Percentiles rank a stretch among this genome's conserved stretches.
Evolutionary conservation across 306 rosid genomes (phyloP).

Genomic region (Quercus ilex): DNA sequence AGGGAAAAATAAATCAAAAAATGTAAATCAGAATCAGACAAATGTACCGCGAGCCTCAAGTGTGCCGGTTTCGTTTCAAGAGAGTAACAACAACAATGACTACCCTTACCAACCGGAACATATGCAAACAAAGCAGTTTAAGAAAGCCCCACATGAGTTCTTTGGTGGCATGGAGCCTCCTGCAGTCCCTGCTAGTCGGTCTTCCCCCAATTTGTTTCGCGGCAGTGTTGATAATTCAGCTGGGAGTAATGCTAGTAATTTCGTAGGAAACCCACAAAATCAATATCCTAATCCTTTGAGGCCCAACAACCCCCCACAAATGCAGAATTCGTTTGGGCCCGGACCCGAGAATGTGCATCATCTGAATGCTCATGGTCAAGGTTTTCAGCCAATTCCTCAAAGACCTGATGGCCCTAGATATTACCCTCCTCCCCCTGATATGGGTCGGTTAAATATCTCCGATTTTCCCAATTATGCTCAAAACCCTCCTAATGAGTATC

Average conservation of each 20-base stretch:
- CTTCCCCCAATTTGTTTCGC: conserved; percentile 41
- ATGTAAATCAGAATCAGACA: conserved; percentile 31
- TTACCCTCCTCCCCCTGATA: conserved; percentile 49
- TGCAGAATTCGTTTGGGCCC: conserved; percentile 47
- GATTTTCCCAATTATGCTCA: conserved; percentile 42
- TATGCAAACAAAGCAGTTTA: conserved; percentile 37
- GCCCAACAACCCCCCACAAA: conserved; percentile 40
- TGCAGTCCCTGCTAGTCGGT: conserved; percentile 23
- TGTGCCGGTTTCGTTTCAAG: conserved; percentile 43
- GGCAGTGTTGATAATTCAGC: conserved; percentile 39
- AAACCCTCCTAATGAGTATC: conserved; percentile 32
- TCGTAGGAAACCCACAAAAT: conserved; percentile 39
- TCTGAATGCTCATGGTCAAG: conserved; percentile 39
- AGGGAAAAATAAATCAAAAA: conserved; percentile 30
- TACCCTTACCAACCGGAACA: conserved; percentile 29
- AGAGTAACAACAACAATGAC: conserved; percentile 32
- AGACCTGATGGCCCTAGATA: conserved; percentile 50
- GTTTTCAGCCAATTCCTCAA: conserved; percentile 43
- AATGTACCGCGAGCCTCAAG: conserved; percentile 31
- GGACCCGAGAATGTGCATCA: conserved; percentile 40
- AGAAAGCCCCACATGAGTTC: conserved; percentile 75
- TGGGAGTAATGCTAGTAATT: conserved; percentile 42
- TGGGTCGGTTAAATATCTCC: conserved; percentile 50
- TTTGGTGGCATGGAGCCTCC: conserved; percentile 33
- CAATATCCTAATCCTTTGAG: conserved; percentile 47